Percentiles rank a stretch among this genome's conserved stretches.
These are phyloP conservation scores for Emergomyces africanus DNA, from an alignment of 2,329 filamentous ascomycete species.

Conservation along the genomic window DNA sequence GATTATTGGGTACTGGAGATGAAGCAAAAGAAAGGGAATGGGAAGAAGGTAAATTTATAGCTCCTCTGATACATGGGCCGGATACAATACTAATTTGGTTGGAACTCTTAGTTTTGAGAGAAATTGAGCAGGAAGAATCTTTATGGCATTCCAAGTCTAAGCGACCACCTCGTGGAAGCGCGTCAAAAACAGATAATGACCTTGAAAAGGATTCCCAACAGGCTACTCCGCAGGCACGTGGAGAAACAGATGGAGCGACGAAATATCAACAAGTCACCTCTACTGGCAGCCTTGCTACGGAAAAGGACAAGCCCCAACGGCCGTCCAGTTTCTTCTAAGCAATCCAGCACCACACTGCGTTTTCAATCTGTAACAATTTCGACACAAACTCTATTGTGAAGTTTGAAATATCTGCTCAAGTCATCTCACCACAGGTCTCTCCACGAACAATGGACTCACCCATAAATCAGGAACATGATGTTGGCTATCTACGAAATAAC, in stretches of 20 bases:
- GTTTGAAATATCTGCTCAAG: not conserved
- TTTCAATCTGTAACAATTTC: not conserved
- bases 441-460: not conserved
- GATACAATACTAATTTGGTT: not conserved
- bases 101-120: constrained; percentile 21
- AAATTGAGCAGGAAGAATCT: constrained; percentile 29
- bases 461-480: not conserved
- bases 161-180: not conserved
- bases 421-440: not conserved
- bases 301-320: not conserved
- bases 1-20: constrained; percentile 65
- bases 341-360: not conserved
- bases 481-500: constrained; percentile 5
- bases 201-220: not conserved
- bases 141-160: constrained; percentile 18
- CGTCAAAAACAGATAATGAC: not conserved
- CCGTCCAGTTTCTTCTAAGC: not conserved
- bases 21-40: constrained; percentile 65
- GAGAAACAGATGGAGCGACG: not conserved
- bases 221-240: not conserved
- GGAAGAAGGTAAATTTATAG: constrained; percentile 55
- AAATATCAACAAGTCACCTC: not conserved
- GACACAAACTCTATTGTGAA: not conserved
- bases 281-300: not conserved
- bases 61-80: not conserved